Base-by-base conservation (phyloP, 2,329 filamentous ascomycete species). In the Colletotrichum filicis region DNA sequence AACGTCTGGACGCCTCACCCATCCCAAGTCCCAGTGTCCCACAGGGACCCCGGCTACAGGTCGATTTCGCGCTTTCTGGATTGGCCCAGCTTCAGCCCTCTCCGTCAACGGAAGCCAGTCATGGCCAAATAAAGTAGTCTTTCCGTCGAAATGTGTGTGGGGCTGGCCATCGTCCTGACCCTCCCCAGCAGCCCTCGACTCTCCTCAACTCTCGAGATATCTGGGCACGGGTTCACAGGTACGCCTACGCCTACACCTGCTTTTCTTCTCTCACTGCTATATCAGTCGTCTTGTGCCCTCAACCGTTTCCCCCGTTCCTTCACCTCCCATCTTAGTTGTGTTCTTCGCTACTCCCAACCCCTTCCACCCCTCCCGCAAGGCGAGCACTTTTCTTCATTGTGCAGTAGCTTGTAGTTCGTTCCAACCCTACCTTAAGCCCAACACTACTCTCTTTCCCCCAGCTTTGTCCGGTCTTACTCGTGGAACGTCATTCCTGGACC, bases 71-170 rank as follows among this genome's bases (percentile, higher is more conserved):
- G 46, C 37, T 24, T 42, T 58, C 28, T 68, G 52, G 64, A 68
- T 60, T 49, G 66, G 70, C 26, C 53, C 66, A 70, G 66, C 55
- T 65, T 60, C 70, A 65, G 70, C 66, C 59, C 59, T 64, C 66
- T 73, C 59, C 59, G 70, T 73, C 70, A 60, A 68, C 49, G 32
- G 70, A 60, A 60, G 24, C 59, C 65, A n/a, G 28, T 46, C 52
- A 63, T 69, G 49, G 59, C 14, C 49, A 24, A 46, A 60, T 42
- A 60, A 60, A 32, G 14, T 46, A 56, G 70, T 60, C 55, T 55
- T 57, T 55, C 46, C 65, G 12, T 19, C 24, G 6, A 32, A 28
- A 42, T 56, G 53, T 64, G 66, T 42, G 60, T 59, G 60, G 46
- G n/a, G 26, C 42, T 60, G 9, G 35, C 28, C 19, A 49, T 49